Base-by-base conservation (phyloP, 306 rosid genomes). In the Vigna unguiculata region DNA sequence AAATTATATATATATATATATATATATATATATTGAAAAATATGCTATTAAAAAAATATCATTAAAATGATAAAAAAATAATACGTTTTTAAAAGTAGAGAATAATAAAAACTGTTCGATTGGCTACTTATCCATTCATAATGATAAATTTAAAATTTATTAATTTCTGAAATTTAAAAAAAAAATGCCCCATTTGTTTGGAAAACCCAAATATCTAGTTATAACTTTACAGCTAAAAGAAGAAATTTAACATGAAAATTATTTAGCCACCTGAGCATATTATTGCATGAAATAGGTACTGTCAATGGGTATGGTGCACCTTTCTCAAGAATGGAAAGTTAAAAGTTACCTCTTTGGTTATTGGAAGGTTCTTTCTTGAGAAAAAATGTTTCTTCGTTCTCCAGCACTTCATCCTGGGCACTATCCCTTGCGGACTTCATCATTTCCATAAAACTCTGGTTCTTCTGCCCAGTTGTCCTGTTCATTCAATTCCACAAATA, bases 381-480 rank as follows among this genome's bases (percentile, higher is more conserved):
- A 71, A 86, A 77, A 53, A 89, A 86, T 11, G 87, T 85, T n/a
- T 90, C 96, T 58, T 85, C 90, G 30, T 88, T 84, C 28, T 87
- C 97, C 47, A 91, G 76, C 67, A 85, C 97, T 19, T 91, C 98
- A 55, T 89, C 97, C 81, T 81, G 87, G 57, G 83, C 52, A 68
- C 73, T 65, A 77, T 79, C 83, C 83, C 88, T 90, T 62, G 97
- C 91, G 1, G 96, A 89, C 78, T 88, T 89, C 83, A 96, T 87
- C 89, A 96, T 91, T 83, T 96, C 99, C 75, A 88, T 83, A 84
- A 96, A 91, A 84, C 91, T 91, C 82, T 86, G 88, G 84, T 79
- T 91, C 79, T 89, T 96, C 85, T 82, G 90, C 72, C 89, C 93
- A 16, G 83, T 82, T 84, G 86, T 87, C 88, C 99, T 92, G 83